Evolutionary conservation across 108 stramenopile species (phyloP).

Genomic region (Nitzschia sp.): DNA sequence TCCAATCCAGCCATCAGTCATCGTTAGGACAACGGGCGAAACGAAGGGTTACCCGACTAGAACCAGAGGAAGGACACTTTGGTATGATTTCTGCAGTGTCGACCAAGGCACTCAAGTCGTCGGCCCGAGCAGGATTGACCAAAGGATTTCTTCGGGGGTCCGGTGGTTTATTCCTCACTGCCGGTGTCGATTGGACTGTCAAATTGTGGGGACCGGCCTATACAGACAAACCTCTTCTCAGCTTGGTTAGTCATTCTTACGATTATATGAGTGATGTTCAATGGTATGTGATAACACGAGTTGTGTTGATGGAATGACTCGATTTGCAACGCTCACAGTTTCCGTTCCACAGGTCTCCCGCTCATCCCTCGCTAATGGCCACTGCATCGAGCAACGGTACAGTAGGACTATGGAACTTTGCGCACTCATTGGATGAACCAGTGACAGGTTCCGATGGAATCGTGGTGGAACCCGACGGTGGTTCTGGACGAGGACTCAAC

Average conservation of each 20-base stretch:
- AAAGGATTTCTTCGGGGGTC: conserved; percentile 75
- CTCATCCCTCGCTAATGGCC: conserved; percentile 80
- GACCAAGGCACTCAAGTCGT: conserved; percentile 47
- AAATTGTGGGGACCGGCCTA: conserved; percentile 88
- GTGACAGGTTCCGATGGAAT: conserved; percentile 79
- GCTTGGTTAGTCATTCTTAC: conserved; percentile 78
- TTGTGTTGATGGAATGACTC: background rate
- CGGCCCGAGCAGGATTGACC: conserved; percentile 46
- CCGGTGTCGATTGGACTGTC: conserved; percentile 88
- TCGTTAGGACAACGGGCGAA: conserved; percentile 50
- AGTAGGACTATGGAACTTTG: conserved; percentile 83
- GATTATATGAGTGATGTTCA: conserved; percentile 91
- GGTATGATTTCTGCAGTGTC: conserved; percentile 76
- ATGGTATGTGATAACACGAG: conserved; percentile 50
- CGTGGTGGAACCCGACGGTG: conserved; percentile 55
- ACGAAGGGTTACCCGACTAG: conserved; percentile 51
- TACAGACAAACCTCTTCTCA: conserved; percentile 65
- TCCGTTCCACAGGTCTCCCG: conserved; percentile 52
- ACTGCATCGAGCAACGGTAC: conserved; percentile 84
- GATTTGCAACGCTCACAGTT: background rate
- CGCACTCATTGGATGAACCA: conserved; percentile 74
- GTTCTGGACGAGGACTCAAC: conserved; percentile 63
- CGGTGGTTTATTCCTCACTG: conserved; percentile 71
- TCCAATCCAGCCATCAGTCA: conserved; percentile 36
- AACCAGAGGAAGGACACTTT: conserved; percentile 62